Percentiles rank a stretch among this genome's conserved stretches.
phyloP scores from a whole-genome alignment of 1,139 yeast species.

The Suhomyces bokatorum region DNA sequence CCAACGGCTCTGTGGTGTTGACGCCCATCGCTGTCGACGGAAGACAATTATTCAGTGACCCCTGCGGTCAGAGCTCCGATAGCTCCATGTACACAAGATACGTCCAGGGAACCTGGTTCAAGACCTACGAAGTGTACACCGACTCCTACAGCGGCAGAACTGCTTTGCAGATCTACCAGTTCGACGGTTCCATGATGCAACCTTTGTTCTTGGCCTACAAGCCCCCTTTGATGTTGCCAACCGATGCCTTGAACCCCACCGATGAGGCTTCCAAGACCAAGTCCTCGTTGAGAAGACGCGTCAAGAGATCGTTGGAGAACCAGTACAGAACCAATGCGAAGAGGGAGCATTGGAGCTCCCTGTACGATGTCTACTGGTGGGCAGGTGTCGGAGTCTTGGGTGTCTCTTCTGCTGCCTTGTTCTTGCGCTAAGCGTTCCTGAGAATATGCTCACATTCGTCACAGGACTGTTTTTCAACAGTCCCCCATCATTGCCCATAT shows the following conservation, averaged over 20 bases:
- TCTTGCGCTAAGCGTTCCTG: constrained; percentile 12
- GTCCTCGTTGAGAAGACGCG: constrained; percentile 44
- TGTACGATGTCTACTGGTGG: constrained; percentile 51
- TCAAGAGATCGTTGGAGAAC: constrained; percentile 77
- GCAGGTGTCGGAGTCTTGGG: constrained; percentile 33
- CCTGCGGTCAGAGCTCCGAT: constrained; percentile 61
- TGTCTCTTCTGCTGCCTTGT: constrained; percentile 19
- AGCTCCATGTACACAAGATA: constrained; percentile 69
- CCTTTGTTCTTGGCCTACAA: constrained; percentile 88
- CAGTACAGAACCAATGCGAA: constrained; percentile 76
- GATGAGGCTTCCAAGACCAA: constrained; percentile 41
- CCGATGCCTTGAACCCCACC: constrained; percentile 87
- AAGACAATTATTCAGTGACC: constrained; percentile 84
- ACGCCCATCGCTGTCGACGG: constrained; percentile 87
- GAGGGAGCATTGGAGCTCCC: constrained; percentile 41
- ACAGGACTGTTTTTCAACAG: neutral
- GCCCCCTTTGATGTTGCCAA: constrained; percentile 97
- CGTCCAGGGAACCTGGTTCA: constrained; percentile 62
- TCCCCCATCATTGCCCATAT: no score
- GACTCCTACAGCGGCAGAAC: constrained; percentile 84
- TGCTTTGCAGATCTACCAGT: constrained; percentile 71
- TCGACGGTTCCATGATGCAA: constrained; percentile 80
- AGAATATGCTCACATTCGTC: neutral
- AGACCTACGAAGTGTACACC: constrained; percentile 57
- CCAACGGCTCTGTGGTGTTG: constrained; percentile 68